These are phyloP conservation scores for Delphinella strobiligena DNA, from an alignment of 2,329 filamentous ascomycete species.

Conservation along the genomic window DNA sequence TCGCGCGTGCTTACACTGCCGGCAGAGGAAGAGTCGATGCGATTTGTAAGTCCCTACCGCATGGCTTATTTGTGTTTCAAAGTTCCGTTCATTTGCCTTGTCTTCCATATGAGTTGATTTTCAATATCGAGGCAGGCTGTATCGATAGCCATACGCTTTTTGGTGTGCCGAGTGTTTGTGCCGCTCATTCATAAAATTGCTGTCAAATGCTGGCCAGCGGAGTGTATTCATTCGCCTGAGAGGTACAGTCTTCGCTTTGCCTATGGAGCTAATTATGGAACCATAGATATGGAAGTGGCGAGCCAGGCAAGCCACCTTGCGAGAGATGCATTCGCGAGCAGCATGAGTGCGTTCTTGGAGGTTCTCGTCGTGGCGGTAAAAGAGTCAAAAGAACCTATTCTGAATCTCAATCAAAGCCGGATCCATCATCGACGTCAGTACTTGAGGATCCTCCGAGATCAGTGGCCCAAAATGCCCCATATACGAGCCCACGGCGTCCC, in stretches of 20 bases:
- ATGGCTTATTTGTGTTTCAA: not conserved
- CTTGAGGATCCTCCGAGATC: not conserved
- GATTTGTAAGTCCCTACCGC: constrained; percentile 17
- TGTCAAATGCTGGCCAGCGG: not conserved
- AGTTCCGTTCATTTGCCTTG: not conserved
- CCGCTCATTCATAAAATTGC: not conserved
- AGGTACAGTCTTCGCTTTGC: not conserved
- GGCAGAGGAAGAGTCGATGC: constrained; percentile 21
- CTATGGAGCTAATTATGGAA: not conserved
- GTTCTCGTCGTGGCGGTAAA: constrained; percentile 19
- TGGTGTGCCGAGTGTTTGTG: not conserved
- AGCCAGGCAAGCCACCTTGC: constrained; percentile 19
- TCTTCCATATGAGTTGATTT: too few species aligned
- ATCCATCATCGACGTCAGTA: not conserved
- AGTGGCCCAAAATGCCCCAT: not conserved
- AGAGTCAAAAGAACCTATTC: constrained; percentile 17
- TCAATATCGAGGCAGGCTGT: too few species aligned
- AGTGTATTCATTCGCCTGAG: not conserved
- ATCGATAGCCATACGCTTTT: not conserved
- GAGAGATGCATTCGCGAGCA: constrained; percentile 22
- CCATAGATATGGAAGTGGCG: constrained; percentile 19
- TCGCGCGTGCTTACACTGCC: constrained; percentile 20
- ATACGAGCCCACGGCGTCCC: not conserved
- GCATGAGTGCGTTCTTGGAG: constrained; percentile 21
- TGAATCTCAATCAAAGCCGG: constrained; percentile 2